A percentile compares a stretch with the other conserved stretches of the same genome.
phyloP scores from a whole-genome alignment of 441 rosid species.

The Erysimum cheiri region DNA sequence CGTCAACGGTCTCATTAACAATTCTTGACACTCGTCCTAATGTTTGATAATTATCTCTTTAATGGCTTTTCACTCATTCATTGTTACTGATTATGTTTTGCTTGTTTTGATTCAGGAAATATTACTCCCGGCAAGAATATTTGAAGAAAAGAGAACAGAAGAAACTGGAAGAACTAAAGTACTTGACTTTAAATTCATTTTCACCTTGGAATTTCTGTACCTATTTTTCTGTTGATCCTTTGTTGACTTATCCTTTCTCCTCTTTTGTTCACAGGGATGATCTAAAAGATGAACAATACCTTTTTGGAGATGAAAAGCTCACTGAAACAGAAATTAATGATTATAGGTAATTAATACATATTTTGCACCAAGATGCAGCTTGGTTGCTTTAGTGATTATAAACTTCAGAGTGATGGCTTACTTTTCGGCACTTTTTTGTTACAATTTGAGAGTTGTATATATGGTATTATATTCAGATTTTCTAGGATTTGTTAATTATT shows the following conservation, averaged over 20 bases:
- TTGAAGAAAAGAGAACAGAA: constrained; percentile 74
- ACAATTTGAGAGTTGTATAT: constrained; percentile 12
- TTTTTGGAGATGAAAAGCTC: constrained; percentile 74
- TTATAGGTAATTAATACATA: constrained; percentile 53
- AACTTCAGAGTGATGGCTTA: not conserved
- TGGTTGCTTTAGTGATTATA: not conserved
- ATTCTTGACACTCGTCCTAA: not conserved
- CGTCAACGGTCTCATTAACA: not conserved
- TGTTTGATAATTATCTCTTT: constrained; percentile 9
- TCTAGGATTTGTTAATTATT: constrained; percentile 10
- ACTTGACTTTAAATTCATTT: constrained; percentile 14
- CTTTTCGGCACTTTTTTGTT: not conserved
- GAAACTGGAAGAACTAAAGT: constrained; percentile 78
- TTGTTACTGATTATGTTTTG: constrained; percentile 19
- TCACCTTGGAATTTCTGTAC: constrained; percentile 13
- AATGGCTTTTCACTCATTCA: not conserved
- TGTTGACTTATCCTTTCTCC: constrained; percentile 29
- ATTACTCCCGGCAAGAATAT: constrained; percentile 86
- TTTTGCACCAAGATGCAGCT: constrained; percentile 21
- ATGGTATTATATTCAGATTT: constrained; percentile 8
- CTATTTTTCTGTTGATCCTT: constrained; percentile 7
- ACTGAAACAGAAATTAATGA: constrained; percentile 69
- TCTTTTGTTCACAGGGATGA: constrained; percentile 52
- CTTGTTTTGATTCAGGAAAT: constrained; percentile 56
- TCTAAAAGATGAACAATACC: constrained; percentile 70